Base-by-base conservation (phyloP, 2,329 filamentous ascomycete species). In the Fusarium napiforme region DNA sequence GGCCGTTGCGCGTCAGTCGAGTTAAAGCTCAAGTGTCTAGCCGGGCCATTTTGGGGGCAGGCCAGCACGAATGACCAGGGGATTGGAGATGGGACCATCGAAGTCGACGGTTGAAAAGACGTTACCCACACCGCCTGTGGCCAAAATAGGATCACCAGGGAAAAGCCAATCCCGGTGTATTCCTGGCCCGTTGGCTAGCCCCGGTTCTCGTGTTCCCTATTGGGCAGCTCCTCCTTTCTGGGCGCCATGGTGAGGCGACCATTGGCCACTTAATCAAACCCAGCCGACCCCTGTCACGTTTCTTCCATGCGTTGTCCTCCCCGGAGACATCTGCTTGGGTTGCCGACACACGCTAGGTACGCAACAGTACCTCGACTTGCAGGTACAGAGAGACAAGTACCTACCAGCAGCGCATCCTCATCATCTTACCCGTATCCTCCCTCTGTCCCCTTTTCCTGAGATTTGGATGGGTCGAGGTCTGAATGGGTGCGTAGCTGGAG, bases 241-340 rank as follows among this genome's bases (percentile, higher is more conserved):
- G 81, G 80, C 80, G 80, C 81, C 74, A 67, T 76, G 72, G 63
- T 77, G 74, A 73, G 63, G 68, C 79, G 77, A 78, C 83, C 81
- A 88, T 88, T 89, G 87, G 87, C 75, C 82, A 82, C 79, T 84
- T 85, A 84, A 87, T 88, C 82, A 84, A 83, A 84, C 83, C 81
- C 83, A 82, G 82, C 78, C 74, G 77, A 79, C 78, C 85, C 85
- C 81, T 85, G 83, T 86, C 85, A 84, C 83, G 81, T 85, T 85
- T 85, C 82, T 84, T 81, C 84, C 84, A 87, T 87, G 84, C 84
- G 81, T 83, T 84, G 85, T 80, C 82, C 82, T 82, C 73, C 78
- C 78, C 74, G 72, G 77, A 70, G 68, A 71, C 68, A 71, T 65
- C 75, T 76, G 78, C 69, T 64, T 74, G 73, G 62, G 47, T 50